Evolutionary conservation across 345 rosid genomes (phyloP).

Genomic region (Arabidopsis suecica): DNA sequence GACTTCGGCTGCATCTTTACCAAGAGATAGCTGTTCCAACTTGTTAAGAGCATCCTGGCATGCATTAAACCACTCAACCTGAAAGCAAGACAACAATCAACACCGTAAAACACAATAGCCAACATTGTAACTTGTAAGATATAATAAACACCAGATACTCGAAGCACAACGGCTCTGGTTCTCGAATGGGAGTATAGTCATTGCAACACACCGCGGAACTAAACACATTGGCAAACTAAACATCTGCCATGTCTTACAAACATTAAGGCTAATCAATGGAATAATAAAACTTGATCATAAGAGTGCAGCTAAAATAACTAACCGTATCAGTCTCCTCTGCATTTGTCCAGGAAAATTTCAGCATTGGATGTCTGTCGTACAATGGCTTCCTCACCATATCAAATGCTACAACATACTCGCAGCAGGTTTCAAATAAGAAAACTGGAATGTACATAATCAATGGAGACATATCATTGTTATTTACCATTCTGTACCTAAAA

Average conservation of each 20-base stretch:
- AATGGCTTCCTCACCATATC: conserved; percentile 86
- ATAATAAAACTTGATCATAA: conserved; percentile 13
- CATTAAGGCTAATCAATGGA: conserved; percentile 16
- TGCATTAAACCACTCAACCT: conserved; percentile 90
- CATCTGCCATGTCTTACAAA: conserved; percentile 21
- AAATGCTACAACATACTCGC: conserved; percentile 63
- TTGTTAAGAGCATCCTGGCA: conserved; percentile 74
- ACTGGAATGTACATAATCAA: conserved; percentile 17
- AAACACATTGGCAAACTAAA: conserved; percentile 16
- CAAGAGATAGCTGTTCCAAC: conserved; percentile 68
- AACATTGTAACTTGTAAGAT: conserved; percentile 33
- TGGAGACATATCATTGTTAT: conserved; percentile 14
- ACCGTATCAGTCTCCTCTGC: conserved; percentile 91
- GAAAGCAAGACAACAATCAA: conserved; percentile 36
- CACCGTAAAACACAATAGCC: conserved; percentile 30
- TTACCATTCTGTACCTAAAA: conserved; percentile 62
- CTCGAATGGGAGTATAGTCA: conserved; percentile 24
- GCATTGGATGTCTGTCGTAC: conserved; percentile 95
- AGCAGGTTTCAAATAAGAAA: conserved; percentile 37
- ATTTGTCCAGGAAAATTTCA: conserved; percentile 85
- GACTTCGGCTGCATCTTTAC: conserved; percentile 69
- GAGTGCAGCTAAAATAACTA: conserved; percentile 40
- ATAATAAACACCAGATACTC: conserved; percentile 27
- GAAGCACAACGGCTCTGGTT: conserved; percentile 24
- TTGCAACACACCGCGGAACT: conserved; percentile 12